Conservation (phyloP, 768 basidiomycete species). For the Tulasnella sp. region DNA sequence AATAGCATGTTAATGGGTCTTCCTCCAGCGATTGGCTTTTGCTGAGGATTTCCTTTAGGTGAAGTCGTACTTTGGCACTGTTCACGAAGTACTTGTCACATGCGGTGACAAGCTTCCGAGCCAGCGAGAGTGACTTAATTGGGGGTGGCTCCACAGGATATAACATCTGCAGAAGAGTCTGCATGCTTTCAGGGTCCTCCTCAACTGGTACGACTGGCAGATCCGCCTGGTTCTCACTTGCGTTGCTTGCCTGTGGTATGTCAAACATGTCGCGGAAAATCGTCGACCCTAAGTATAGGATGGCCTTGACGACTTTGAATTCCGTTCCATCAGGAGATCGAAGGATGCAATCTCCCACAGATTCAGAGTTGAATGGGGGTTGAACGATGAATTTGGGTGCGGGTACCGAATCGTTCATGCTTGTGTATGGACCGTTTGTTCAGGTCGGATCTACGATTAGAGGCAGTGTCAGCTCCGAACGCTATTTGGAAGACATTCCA, state of each 20-base stretch:
- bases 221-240: background rate
- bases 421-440: background rate
- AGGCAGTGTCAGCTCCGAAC: too few species aligned
- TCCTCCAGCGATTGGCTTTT: background rate
- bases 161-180: conserved; percentile 38
- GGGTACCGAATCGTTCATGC: background rate
- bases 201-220: background rate
- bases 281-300: conserved; percentile 44
- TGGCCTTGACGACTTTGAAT: conserved; percentile 59
- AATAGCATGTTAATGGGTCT: background rate
- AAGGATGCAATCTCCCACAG: conserved; percentile 52
- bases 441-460: too few species aligned
- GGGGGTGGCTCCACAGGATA: conserved; percentile 37
- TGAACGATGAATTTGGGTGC: background rate
- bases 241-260: too few species aligned
- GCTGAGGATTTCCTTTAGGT: background rate
- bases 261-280: conserved; percentile 33
- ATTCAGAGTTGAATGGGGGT: background rate
- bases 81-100: conserved; percentile 38
- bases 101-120: conserved; percentile 31
- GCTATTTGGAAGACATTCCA: too few species aligned
- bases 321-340: conserved; percentile 57
- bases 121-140: background rate
- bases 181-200: conserved; percentile 35
- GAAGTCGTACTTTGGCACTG: background rate